Base-by-base conservation (phyloP, 139 green algal species). In the Chlamydomonas incerta region DNA sequence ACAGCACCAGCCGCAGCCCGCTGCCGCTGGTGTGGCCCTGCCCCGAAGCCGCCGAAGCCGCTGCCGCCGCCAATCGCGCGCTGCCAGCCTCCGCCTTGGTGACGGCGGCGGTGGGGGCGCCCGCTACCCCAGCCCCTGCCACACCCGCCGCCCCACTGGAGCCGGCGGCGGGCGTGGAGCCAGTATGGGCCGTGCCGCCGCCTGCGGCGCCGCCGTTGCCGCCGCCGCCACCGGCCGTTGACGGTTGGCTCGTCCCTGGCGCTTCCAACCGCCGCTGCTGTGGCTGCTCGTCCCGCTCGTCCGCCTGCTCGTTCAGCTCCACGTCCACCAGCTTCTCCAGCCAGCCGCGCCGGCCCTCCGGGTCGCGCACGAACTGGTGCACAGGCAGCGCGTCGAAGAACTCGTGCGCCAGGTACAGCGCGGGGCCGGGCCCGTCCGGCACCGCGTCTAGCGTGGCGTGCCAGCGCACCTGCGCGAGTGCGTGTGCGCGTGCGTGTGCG, bases 381-480 rank as follows among this genome's bases (percentile, higher is more conserved):
- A 99, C 96, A 3, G 98, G 98, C 65, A 99, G 91, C 1, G 98
- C 98, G 71, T 99, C 98, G 29, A 99, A 88, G 85, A 99, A 99
- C 90, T 99, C 98, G 83, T 99, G 96, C 15, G 94, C 96, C 8
- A 99, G 94, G 88, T 95, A 94, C 21, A 99, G 74, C 8, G 92
- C 91, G 41, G 41, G 41, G 41, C 41, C 41, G 41, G 6, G 6
- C 41, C 41, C 41, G 6, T 50, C 47, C 37, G 93, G 93, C 28
- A 98, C 92, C n/a, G 92, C 83, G 23, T 95, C 91, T 34, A 98
- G 73, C 29, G 50, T 90, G 33, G 73, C 26, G 84, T 97, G 94
- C 95, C 95, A 98, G 9, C 34, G 62, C 41, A 98, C 93, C 82
- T 93, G 90, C 46, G 72, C 41, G 8, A 13, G 41, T 50, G 41